Base-by-base conservation (phyloP, 306 rosid species). In the Quercus mongolica region DNA sequence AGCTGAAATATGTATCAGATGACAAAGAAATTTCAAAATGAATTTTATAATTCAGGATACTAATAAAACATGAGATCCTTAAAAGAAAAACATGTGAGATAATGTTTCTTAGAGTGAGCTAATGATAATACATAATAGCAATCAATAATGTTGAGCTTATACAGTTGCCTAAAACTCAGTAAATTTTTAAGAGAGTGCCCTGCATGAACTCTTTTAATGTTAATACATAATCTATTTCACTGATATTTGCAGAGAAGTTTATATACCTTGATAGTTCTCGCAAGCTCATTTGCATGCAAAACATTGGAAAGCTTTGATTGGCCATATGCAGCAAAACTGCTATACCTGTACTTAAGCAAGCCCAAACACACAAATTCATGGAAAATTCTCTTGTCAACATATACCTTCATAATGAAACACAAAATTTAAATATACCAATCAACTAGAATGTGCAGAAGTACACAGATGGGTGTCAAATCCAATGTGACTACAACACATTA, bases 241-340 rank as follows among this genome's bases (percentile, higher is more conserved):
- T 67, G 49, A 71, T 30, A 49, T 57, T 78, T 78, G 9, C 31
- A 19, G 70, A 78, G 79, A 86, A 81, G 78, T 15, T 15, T 41
- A 23, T 68, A 4, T 69, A 91, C 98, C 91, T 91, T 95, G 21
- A 90, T 35, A 28, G 51, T 82, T 84, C 84, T 87, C 38, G 98
- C 17, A 67, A 95, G 96, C 85, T 95, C 96, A 49, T 91, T 95
- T 68, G 96, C 92, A 79, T 93, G 98, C 85, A 95, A 87, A 74
- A 93, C 64, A 77, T 95, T 95, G 56, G 97, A 93, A 71, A 95
- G 91, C 90, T 95, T 95, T 61, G 99, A 91, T 63, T 93, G 98
- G 79, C 98, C 98, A 78, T 95, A 95, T 58, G 99, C 99, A 41
- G 76, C 57, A 76, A 86, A 79, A 51, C 84, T 88, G 72, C 17